Conservation (phyloP, 495 filamentous ascomycete species). For the Cladorrhinum samala region DNA sequence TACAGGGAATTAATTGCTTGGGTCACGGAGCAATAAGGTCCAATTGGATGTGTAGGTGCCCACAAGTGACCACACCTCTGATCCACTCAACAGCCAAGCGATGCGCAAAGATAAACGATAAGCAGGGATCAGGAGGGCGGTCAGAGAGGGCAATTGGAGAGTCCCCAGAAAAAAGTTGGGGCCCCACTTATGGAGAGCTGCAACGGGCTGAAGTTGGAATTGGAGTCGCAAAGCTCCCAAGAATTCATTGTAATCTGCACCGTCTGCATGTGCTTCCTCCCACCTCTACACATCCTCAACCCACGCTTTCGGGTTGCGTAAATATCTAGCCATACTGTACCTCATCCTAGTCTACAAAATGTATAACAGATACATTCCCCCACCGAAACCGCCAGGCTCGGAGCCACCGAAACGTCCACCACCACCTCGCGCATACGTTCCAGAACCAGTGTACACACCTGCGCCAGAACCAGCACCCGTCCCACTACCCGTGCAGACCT, state of each 20-base stretch:
- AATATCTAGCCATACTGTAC: no score
- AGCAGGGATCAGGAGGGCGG: conserved; percentile 15
- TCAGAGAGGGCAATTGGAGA: conserved; percentile 6
- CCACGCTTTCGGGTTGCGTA: no score
- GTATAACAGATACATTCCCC: conserved; percentile 40
- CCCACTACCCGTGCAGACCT: background rate
- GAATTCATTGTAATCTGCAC: no score
- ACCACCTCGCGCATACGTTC: background rate
- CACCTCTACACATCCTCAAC: no score
- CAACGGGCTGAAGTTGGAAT: no score
- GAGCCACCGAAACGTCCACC: conserved; percentile 5
- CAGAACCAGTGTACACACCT: background rate
- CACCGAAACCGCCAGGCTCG: conserved; percentile 20
- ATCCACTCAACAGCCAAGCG: no score
- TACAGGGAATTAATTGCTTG: no score
- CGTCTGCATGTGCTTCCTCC: no score
- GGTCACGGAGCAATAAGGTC: no score
- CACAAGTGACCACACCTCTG: no score
- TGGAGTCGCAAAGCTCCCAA: no score
- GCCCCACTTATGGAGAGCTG: conserved; percentile 3
- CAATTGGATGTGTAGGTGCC: no score
- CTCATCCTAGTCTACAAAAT: conserved; percentile 15
- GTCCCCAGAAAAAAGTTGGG: conserved; percentile 13
- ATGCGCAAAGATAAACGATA: conserved; percentile 21
- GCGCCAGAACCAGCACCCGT: background rate